Percentiles rank a stretch among this genome's conserved stretches.
phyloP scores from a whole-genome alignment of 2,329 filamentous ascomycete species.

The Podosphaera leucotricha region DNA sequence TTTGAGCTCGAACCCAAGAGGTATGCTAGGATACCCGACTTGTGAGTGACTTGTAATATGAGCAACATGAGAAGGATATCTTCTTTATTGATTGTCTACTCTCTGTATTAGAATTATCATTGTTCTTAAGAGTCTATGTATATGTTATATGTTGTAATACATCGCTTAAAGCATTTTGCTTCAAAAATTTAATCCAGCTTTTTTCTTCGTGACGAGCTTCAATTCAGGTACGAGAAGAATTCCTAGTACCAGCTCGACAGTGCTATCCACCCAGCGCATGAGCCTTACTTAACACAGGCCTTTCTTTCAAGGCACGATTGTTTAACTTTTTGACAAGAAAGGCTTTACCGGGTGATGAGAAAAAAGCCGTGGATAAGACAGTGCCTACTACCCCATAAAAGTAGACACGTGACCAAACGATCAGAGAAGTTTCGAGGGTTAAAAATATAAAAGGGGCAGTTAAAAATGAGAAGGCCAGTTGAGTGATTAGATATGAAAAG shows the following conservation, averaged over 20 bases:
- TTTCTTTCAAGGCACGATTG: slow-evolving; percentile 24
- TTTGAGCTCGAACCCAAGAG: background rate
- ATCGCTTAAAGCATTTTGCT: too few relatives aligned
- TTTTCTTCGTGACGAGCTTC: slow-evolving; percentile 27
- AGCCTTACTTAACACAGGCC: slow-evolving; percentile 21
- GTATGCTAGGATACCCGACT: too few relatives aligned
- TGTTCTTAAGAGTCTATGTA: too few relatives aligned
- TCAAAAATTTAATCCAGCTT: too few relatives aligned
- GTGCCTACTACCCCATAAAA: slow-evolving; percentile 63
- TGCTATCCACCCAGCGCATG: slow-evolving; percentile 31
- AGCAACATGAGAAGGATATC: too few relatives aligned
- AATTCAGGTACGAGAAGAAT: slow-evolving; percentile 51
- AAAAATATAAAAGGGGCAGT: slow-evolving; percentile 73
- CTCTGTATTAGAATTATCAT: too few relatives aligned
- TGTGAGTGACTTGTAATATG: too few relatives aligned
- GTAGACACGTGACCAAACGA: slow-evolving; percentile 67
- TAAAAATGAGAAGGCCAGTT: slow-evolving; percentile 62
- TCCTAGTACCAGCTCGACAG: slow-evolving; percentile 46
- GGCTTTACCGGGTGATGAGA: slow-evolving; percentile 53
- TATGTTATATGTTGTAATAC: too few relatives aligned
- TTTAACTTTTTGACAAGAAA: slow-evolving; percentile 33
- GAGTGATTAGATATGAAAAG: slow-evolving; percentile 50
- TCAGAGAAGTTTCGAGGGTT: slow-evolving; percentile 41
- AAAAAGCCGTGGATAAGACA: slow-evolving; percentile 42
- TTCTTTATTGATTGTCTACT: too few relatives aligned